Evolutionary conservation across 768 basidiomycete genomes (phyloP).

Genomic region (Daedaleopsis sinensis): DNA sequence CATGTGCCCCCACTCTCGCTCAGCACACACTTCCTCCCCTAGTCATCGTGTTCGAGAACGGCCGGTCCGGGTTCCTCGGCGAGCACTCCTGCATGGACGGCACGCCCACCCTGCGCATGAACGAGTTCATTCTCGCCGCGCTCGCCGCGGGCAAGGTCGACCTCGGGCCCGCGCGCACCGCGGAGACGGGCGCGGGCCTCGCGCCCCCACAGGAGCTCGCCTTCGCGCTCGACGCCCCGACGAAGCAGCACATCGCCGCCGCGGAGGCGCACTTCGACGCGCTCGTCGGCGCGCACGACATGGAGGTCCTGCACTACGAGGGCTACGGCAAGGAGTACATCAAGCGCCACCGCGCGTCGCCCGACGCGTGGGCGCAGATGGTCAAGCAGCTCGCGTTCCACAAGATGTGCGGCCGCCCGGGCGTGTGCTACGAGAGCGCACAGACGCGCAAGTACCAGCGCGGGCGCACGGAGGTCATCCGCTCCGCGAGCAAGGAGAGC

Average conservation of each 20-base stretch:
- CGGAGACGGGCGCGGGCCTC: slow-evolving; percentile 42
- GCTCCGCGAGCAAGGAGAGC: slow-evolving; percentile 80
- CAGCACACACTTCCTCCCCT: not conserved
- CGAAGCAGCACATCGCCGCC: slow-evolving; percentile 52
- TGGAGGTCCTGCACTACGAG: slow-evolving; percentile 46
- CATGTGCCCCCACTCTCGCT: slow-evolving; percentile 2
- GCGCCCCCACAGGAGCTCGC: slow-evolving; percentile 65
- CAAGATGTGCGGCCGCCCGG: slow-evolving; percentile 77
- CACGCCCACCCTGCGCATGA: slow-evolving; percentile 92
- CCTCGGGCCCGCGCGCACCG: slow-evolving; percentile 57
- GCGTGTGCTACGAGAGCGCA: slow-evolving; percentile 89
- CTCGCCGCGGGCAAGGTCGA: slow-evolving; percentile 75
- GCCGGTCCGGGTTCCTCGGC: slow-evolving; percentile 90
- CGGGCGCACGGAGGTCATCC: slow-evolving; percentile 95
- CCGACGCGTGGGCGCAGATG: slow-evolving; percentile 95
- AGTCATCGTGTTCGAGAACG: slow-evolving; percentile 96
- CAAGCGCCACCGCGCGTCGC: slow-evolving; percentile 81
- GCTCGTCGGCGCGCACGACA: slow-evolving; percentile 77
- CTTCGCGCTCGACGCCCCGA: slow-evolving; percentile 65
- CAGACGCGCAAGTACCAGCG: slow-evolving; percentile 92
- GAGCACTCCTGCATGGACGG: slow-evolving; percentile 93
- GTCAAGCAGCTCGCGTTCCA: slow-evolving; percentile 96
- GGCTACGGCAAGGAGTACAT: slow-evolving; percentile 84
- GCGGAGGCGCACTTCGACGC: slow-evolving; percentile 74
- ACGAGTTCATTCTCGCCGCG: slow-evolving; percentile 87